Evolutionary conservation across 1,139 yeast species (phyloP), one percentile per base, ranked within the genome.

Genomic region (Insectozyma bohioensis): DNA sequence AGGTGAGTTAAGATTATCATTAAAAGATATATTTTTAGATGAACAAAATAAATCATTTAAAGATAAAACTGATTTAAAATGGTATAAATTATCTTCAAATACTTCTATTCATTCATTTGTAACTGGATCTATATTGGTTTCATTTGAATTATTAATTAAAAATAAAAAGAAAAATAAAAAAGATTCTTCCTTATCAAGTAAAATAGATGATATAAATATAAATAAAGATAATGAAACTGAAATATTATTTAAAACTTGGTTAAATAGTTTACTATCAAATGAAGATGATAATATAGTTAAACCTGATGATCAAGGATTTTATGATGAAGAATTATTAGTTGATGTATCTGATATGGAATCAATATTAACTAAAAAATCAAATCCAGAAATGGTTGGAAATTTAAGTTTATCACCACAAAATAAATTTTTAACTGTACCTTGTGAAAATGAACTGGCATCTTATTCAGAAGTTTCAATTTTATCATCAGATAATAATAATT

Each of bases 101-200:
- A 56, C 55, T 26, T 47, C 61, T 3, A 59, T 70, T 38, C 72
- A 70, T 27, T 58, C 73, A 7, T 77, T 64, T 49, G 76, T 78
- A 8, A 73, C 81, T 0, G 88, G 88, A 0, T 71, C 80, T 0
- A 42, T 82, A 4, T 59, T 67, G 25, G 46, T 78, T n/a, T 67
- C 72, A 18, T 73, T 80, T 42, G 72, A 72, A 34, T 49, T 79
- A 30, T 50, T 56, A n/a, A 52, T 63, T 6, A 58, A 48, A 32
- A 40, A 37, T n/a, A n/a, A n/a, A n/a, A 28, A 42, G 28, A 43
- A 41, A 32, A 18, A 12, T 11, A 13, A 30, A 19, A n/a, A n/a
- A n/a, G n/a, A n/a, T n/a, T n/a, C n/a, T n/a, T n/a, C n/a, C n/a
- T n/a, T n/a, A n/a, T n/a, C n/a, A n/a, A n/a, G n/a, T n/a, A n/a